Conservation (phyloP, 768 basidiomycete genomes). For the Kwoniella shandongensis region DNA sequence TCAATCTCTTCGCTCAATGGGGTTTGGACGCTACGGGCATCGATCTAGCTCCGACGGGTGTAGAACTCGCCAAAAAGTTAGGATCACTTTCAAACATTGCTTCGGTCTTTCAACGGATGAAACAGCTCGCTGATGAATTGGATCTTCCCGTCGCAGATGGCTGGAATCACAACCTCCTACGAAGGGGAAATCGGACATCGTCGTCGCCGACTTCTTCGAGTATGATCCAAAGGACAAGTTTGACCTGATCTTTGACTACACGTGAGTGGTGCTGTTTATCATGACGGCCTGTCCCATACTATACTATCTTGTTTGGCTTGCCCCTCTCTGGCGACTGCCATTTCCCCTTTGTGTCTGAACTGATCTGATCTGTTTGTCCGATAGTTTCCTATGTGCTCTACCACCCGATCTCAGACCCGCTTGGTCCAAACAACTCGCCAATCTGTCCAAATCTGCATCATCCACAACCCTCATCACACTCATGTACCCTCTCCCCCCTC, state of each 20-base stretch:
- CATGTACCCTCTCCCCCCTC: slow-evolving; percentile 42
- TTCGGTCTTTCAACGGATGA: neutral
- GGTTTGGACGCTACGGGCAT: slow-evolving; percentile 39
- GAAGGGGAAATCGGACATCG: slow-evolving; percentile 13
- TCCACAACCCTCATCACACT: slow-evolving; percentile 40
- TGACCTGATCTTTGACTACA: slow-evolving; percentile 47
- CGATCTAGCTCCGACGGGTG: slow-evolving; percentile 42
- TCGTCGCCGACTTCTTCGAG: slow-evolving; percentile 39
- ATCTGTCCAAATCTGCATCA: slow-evolving; percentile 16
- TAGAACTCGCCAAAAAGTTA: slow-evolving; percentile 36
- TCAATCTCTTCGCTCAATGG: slow-evolving; percentile 33
- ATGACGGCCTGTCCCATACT: neutral
- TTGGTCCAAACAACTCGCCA: slow-evolving; percentile 32
- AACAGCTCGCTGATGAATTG: neutral
- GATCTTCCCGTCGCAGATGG: slow-evolving; percentile 19
- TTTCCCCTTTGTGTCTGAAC: too few relatives aligned
- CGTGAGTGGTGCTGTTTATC: slow-evolving; percentile 28
- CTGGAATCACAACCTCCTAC: slow-evolving; percentile 11
- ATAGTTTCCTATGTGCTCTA: slow-evolving; percentile 50
- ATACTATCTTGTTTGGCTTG: too few relatives aligned
- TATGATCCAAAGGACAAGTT: slow-evolving; percentile 26
- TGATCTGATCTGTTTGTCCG: neutral
- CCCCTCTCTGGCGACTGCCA: too few relatives aligned
- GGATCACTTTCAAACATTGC: neutral
- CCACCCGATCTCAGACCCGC: slow-evolving; percentile 25